Evolutionary conservation across 2,329 filamentous ascomycete genomes (phyloP), one percentile per base, ranked within the genome.

Genomic region (Fusarium staphyleae): DNA sequence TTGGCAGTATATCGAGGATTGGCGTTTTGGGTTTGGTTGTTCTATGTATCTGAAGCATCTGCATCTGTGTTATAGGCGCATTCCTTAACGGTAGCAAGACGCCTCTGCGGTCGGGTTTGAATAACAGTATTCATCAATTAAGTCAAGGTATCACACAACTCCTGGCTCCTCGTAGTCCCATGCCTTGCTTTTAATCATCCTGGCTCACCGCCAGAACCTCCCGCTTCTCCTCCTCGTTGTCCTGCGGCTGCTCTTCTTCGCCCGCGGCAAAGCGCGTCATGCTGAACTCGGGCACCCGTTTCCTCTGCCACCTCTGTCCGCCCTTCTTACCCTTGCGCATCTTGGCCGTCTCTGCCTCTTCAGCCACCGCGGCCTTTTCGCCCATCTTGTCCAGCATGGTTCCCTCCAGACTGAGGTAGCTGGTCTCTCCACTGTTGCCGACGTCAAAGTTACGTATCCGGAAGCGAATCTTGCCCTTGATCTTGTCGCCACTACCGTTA

Each of bases 371-470:
- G 19, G 76, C 75, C 61, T 75, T 77, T 74, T 96, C 91, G 18
- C 86, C 87, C 15, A 84, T 82, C 35, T 82, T 82, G 39, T 81
- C 79, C 42, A 96, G 75, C 82, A 96, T 87, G n/a, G 90, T 96
- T 19, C 93, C 93, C 71, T 95, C 89, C 57, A 97, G 87, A 63
- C 88, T 92, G 55, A 96, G 75, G 70, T 93, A 95, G 10, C 89
- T 91, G 55, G 88, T 88, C 63, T 88, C 85, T 45, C 86, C 85
- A 60, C 89, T 90, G 39, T 86, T 82, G 22, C 87, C 88, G 1
- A 90, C 88, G 65, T 97, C 93, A 58, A 95, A 90, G 70, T 96
- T 91, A 63, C 87, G 86, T 69, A 97, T 91, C 60, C 87, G 83
- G 74, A 96, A 96, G 46, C 82, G 81, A 30, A 96, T 74, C 67